Base-by-base conservation (phyloP, 495 filamentous ascomycete species). In the Neurospora sp. region DNA sequence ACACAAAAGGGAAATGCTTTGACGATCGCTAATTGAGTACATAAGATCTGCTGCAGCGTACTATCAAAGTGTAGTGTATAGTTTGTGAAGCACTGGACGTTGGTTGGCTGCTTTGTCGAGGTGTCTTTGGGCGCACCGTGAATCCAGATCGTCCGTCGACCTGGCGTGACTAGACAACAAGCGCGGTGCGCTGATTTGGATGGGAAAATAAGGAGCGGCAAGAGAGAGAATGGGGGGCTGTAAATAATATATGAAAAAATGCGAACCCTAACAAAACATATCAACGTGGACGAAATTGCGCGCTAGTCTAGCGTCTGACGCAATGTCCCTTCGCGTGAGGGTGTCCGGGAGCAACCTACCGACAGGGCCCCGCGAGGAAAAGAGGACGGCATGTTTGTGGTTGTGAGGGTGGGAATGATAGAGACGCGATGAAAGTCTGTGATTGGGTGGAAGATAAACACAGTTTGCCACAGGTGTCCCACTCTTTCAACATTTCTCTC, bases 401-500 rank as follows among this genome's bases (percentile, higher is more conserved):
- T 5, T 38, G 70, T 41, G 48, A 37, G 38, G 27, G 70, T 59
- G 70, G 71, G 16, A 41, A 74, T 46, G 40, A 39, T 68, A 65
- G 39, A 71, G 40, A 70, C 41, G 69, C 69, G 53, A 72, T 37
- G 20, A 20, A 70, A 68, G 74, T 12, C 31, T 31, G 22, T 78
- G 76, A 80, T 80, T 80, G 75, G 77, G 71, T 69, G 39, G 70
- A 14, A 68, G 40, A 18, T n/a, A 22, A 71, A 53, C 6, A 18
- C 42, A 38, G 65, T 73, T 78, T 74, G 78, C 77, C 78, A 80
- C 77, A 42, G 16, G 16, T 35, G 71, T 40, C 71, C 78, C 77
- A 76, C 75, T 61, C 71, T 61, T 69, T 41, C 68, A 70, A 69
- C 69, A 68, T 42, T 71, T 76, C 61, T 72, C 73, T 27, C 71